phyloP scores from a whole-genome alignment of 768 basidiomycete species.

The Brasilioporus rufonigricans region DNA sequence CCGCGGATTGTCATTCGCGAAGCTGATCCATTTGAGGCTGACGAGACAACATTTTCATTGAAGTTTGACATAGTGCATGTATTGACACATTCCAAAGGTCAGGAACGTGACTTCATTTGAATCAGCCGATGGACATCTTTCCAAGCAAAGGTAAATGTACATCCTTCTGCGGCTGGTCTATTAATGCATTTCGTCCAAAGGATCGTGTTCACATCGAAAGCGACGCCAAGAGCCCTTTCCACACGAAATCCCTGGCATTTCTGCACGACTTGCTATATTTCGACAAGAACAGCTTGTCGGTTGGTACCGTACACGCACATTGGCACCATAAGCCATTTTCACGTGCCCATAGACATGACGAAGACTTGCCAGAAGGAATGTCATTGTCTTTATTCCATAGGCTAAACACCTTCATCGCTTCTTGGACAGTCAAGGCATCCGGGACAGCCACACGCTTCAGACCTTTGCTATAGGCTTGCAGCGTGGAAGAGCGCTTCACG shows the following conservation, averaged over 20 bases:
- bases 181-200: not conserved
- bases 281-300: slow-evolving; percentile 73
- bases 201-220: slow-evolving; percentile 18
- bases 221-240: slow-evolving; percentile 52
- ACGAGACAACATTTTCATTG: too few relatives aligned
- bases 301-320: slow-evolving; percentile 29
- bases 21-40: too few relatives aligned
- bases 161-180: not conserved
- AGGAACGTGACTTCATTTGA: not conserved
- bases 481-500: slow-evolving; percentile 46
- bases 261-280: slow-evolving; percentile 78
- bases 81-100: not conserved
- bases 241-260: slow-evolving; percentile 77
- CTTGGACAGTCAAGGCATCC: slow-evolving; percentile 54
- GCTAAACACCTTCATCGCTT: slow-evolving; percentile 75
- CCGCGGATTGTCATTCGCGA: too few relatives aligned
- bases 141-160: not conserved
- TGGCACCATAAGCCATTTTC: not conserved
- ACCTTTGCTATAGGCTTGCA: slow-evolving; percentile 55
- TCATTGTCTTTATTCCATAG: slow-evolving; percentile 67
- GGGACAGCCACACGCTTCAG: slow-evolving; percentile 52
- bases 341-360: not conserved
- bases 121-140: not conserved
- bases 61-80: not conserved
- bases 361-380: slow-evolving; percentile 45